phyloP scores from a whole-genome alignment of 2,329 filamentous ascomycete species.

The Elsinoe necatrix region DNA sequence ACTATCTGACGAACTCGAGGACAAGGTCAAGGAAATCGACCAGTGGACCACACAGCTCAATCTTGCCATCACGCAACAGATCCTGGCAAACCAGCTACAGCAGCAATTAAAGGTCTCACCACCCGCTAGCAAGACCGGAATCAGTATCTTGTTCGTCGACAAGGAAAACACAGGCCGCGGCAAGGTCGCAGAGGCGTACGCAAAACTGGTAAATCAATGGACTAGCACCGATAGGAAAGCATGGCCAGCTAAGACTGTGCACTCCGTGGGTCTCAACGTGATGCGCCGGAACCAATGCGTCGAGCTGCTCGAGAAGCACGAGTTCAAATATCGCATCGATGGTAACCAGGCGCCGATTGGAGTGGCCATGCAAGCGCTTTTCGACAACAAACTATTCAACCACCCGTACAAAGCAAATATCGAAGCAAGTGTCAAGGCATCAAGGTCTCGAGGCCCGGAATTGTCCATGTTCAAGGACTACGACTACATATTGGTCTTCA shows the following conservation, averaged over 20 bases:
- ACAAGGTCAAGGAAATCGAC: not conserved
- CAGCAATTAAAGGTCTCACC: not conserved
- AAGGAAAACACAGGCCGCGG: conserved; percentile 11
- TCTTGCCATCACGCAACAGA: not conserved
- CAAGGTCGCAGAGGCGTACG: conserved; percentile 12
- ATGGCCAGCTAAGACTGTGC: not conserved
- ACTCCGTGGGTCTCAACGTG: not conserved
- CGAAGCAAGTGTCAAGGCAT: not conserved
- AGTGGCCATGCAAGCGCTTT: not conserved
- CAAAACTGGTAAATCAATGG: conserved; percentile 7
- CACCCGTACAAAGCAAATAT: not conserved
- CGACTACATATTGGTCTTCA: conserved; percentile 11
- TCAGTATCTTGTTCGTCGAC: conserved; percentile 12
- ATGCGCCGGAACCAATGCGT: not conserved
- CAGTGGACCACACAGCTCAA: not conserved
- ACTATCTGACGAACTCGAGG: not conserved
- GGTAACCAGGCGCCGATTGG: not conserved
- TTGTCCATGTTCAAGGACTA: conserved; percentile 9
- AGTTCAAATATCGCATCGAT: not conserved
- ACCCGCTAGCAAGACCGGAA: not conserved
- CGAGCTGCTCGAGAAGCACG: not conserved
- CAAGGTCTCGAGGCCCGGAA: not conserved
- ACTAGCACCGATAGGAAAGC: not conserved
- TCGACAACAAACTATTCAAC: conserved; percentile 12
- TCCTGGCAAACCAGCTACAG: not conserved